Conservation (phyloP, 257 asterid species). For the Solanum dulcamara region DNA sequence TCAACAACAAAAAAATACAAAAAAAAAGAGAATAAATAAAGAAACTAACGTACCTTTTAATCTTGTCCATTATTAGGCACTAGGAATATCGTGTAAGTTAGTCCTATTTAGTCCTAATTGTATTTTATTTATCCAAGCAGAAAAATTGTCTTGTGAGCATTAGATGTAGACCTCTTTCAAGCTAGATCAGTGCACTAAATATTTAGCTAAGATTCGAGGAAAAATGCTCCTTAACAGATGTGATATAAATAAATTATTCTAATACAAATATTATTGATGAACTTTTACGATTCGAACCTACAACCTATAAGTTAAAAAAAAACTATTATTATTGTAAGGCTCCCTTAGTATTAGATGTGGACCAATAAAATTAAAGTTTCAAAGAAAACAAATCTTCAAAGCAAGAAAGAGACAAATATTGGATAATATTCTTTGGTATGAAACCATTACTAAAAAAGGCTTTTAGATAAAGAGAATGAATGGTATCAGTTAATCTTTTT, state of each 20-base stretch:
- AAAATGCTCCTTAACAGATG: fast-evolving
- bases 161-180: not conserved
- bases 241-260: not conserved
- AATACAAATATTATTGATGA: fast-evolving
- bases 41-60: not conserved
- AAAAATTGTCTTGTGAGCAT: not conserved
- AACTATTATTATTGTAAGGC: not conserved
- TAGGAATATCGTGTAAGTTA: conserved; percentile 3
- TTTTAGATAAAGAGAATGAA: not conserved
- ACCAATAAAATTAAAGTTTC: not conserved
- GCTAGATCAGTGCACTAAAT: fast-evolving
- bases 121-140: not conserved
- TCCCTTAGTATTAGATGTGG: not conserved
- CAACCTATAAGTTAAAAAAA: fast-evolving
- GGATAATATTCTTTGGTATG: conserved; percentile 5
- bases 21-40: not conserved
- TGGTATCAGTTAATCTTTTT: not conserved
- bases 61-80: not conserved
- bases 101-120: not conserved
- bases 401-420: not conserved
- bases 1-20: not conserved
- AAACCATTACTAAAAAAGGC: not conserved
- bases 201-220: not conserved
- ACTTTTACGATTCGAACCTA: no score
- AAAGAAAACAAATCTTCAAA: not conserved